A percentile compares a stretch with the other conserved stretches of the same genome.
These are phyloP conservation scores for Aspergillus egyptiacus DNA, from an alignment of 495 filamentous ascomycete genomes.

Conservation along the genomic window DNA sequence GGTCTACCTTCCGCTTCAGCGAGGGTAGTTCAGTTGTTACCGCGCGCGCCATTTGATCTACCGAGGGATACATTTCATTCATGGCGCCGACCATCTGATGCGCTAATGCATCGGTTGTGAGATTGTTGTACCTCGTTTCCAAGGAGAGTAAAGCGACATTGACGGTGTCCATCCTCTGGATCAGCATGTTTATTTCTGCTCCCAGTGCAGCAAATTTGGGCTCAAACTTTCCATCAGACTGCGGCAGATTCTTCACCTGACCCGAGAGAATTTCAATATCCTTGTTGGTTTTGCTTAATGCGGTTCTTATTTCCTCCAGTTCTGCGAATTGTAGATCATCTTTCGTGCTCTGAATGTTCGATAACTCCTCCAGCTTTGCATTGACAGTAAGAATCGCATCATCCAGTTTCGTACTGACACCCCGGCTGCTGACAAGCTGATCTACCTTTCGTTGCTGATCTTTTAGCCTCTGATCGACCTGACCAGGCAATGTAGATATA, in stretches of 20 bases:
- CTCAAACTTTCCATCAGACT: not conserved
- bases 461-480: not conserved
- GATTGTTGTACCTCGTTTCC: slow-evolving; percentile 32
- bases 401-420: not conserved
- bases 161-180: not conserved
- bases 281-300: slow-evolving; percentile 2
- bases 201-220: not conserved
- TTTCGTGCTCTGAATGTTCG: slow-evolving; percentile 15
- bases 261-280: slow-evolving; percentile 3
- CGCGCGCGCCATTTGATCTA: slow-evolving; percentile 15
- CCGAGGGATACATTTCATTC: slow-evolving; percentile 33
- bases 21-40: not conserved
- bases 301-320: slow-evolving; percentile 13
- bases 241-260: slow-evolving; percentile 5
- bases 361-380: slow-evolving; percentile 3
- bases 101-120: slow-evolving; percentile 29
- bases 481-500: not conserved
- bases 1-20: not conserved
- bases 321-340: slow-evolving; percentile 17
- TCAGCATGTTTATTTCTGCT: not conserved
- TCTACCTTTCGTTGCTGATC: slow-evolving; percentile 9
- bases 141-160: slow-evolving; percentile 30
- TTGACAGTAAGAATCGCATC: not conserved
- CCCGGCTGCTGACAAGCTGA: not conserved
- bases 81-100: slow-evolving; percentile 32